Conservation (phyloP, 164 flowering plant genomes). For the Dillenia turbinata region DNA sequence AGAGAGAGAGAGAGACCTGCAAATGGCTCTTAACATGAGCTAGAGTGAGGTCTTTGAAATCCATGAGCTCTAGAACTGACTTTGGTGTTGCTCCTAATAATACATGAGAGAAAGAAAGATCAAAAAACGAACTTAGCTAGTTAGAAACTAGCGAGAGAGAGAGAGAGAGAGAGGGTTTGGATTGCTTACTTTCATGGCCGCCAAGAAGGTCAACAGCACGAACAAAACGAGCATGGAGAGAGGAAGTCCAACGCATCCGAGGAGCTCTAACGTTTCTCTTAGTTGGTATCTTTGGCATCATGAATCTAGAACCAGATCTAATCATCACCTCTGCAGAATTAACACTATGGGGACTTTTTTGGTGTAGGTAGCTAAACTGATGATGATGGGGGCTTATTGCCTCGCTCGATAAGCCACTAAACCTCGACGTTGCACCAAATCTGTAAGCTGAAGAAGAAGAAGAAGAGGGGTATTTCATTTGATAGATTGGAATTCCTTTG, state of each 20-base stretch:
- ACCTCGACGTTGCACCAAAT: constrained; percentile 22
- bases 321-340: constrained; percentile 11
- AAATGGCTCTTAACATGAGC: constrained; percentile 82
- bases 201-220: constrained; percentile 79
- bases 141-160: neutral
- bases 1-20: constrained; percentile 37
- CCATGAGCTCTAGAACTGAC: constrained; percentile 82
- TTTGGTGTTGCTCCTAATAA: constrained; percentile 69
- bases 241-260: constrained; percentile 71
- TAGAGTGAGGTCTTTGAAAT: constrained; percentile 70
- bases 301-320: constrained; percentile 56
- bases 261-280: constrained; percentile 72
- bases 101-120: neutral
- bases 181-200: constrained; percentile 68
- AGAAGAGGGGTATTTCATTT: constrained; percentile 20
- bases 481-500: constrained; percentile 65
- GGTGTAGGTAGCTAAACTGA: constrained; percentile 26
- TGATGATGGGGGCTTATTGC: constrained; percentile 25
- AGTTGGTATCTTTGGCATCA: constrained; percentile 35
- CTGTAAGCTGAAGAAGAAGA: constrained; percentile 19
- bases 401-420: constrained; percentile 35
- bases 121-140: neutral
- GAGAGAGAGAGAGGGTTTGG: neutral
- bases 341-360: neutral
- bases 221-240: constrained; percentile 65